Conservation (phyloP, 2,329 filamentous ascomycete genomes). For the Ilyonectria robusta region DNA sequence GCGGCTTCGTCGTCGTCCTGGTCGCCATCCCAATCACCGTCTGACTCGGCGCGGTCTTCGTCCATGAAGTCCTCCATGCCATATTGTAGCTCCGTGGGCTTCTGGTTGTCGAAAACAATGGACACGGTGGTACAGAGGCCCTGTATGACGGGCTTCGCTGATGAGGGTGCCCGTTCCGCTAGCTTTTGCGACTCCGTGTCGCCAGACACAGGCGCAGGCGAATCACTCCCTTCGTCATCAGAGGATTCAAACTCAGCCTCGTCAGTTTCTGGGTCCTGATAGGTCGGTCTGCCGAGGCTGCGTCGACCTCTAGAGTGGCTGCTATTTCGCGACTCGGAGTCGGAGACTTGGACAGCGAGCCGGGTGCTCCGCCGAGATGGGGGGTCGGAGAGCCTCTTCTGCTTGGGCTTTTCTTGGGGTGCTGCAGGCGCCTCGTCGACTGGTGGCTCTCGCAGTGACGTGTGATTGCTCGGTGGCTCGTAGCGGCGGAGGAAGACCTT, state of each 20-base stretch:
- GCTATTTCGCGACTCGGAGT: constrained; percentile 44
- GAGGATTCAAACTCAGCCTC: constrained; percentile 57
- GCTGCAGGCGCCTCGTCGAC: constrained; percentile 14
- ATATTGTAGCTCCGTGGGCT: constrained; percentile 77
- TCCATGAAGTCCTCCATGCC: constrained; percentile 81
- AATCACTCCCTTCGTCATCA: constrained; percentile 35
- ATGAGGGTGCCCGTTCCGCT: constrained; percentile 19
- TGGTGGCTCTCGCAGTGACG: constrained; percentile 40
- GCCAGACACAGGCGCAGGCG: constrained; percentile 15
- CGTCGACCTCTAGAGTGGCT: constrained; percentile 35
- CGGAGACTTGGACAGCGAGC: constrained; percentile 49
- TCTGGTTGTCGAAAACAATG: constrained; percentile 82
- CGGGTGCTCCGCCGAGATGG: constrained; percentile 57
- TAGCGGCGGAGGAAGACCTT: constrained; percentile 73
- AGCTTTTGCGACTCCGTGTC: constrained; percentile 27
- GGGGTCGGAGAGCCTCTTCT: constrained; percentile 36
- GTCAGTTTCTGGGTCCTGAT: constrained; percentile 63
- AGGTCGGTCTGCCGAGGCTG: constrained; percentile 49
- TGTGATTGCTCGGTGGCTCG: constrained; percentile 55
- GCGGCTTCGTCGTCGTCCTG: constrained; percentile 60
- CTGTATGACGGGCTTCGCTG: constrained; percentile 67
- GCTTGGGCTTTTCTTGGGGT: constrained; percentile 37
- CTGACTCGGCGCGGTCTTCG: constrained; percentile 67
- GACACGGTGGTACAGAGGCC: constrained; percentile 80
- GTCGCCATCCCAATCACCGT: constrained; percentile 72